Percentiles rank a stretch among this genome's conserved stretches.
Evolutionary conservation across 768 basidiomycete genomes (phyloP).

Genomic region (Chalciporus piperatus): DNA sequence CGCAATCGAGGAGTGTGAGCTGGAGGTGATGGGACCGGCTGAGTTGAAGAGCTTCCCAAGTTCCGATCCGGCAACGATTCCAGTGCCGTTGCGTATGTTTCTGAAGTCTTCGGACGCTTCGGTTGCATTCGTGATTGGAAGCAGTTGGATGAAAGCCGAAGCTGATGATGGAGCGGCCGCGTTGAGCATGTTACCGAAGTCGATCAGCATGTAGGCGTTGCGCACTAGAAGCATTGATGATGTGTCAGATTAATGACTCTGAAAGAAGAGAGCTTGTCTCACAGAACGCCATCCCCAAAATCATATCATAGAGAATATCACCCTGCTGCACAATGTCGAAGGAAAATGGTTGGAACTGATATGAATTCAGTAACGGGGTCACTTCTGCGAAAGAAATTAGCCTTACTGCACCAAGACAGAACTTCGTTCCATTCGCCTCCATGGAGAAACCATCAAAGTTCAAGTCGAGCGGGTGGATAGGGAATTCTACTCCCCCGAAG

Average conservation of each 20-base stretch:
- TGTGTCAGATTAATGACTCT: not conserved
- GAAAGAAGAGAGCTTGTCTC: constrained; percentile 19
- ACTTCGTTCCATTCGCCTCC: constrained; percentile 18
- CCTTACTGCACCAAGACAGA: constrained; percentile 47
- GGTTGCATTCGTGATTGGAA: constrained; percentile 51
- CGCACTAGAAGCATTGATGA: constrained; percentile 39
- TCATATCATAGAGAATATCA: constrained; percentile 48
- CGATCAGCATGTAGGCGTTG: constrained; percentile 52
- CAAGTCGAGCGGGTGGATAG: constrained; percentile 67
- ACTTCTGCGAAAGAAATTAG: not conserved
- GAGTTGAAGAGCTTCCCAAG: constrained; percentile 39
- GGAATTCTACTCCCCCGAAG: constrained; percentile 54
- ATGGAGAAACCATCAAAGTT: constrained; percentile 27
- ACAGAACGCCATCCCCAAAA: constrained; percentile 75
- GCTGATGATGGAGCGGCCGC: constrained; percentile 34
- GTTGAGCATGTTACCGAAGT: constrained; percentile 62
- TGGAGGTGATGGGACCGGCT: constrained; percentile 34
- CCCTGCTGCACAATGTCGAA: constrained; percentile 36
- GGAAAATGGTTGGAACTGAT: constrained; percentile 68
- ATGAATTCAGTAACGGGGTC: not conserved
- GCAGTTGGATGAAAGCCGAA: constrained; percentile 61
- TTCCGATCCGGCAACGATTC: constrained; percentile 11
- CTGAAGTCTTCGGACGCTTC: constrained; percentile 29
- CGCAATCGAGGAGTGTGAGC: constrained; percentile 6
- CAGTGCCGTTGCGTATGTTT: constrained; percentile 5